Conservation (phyloP, 352 stramenopile genomes). For the Globisporangium parvum region DNA sequence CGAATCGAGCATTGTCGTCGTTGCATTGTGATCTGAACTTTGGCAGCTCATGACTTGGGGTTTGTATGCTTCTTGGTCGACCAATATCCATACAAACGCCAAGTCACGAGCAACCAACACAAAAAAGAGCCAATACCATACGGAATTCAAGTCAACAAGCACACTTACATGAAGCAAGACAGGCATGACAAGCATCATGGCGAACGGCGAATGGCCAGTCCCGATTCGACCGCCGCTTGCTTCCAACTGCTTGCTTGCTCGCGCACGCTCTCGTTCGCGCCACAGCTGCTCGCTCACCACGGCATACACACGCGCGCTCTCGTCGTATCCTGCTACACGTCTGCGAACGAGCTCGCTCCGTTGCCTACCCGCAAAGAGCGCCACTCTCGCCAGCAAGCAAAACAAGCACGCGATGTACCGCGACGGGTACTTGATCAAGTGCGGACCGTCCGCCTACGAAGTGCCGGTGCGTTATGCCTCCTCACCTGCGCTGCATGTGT, state of each 20-base stretch:
- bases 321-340: not conserved
- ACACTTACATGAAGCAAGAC: too few relatives aligned
- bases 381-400: not conserved
- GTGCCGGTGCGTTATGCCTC: slow-evolving; percentile 28
- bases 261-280: not conserved
- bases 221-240: not conserved
- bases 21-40: too few relatives aligned
- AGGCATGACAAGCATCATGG: too few relatives aligned
- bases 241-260: not conserved
- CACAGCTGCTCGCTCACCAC: not conserved
- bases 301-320: slow-evolving; percentile 5
- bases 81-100: too few relatives aligned
- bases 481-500: not conserved
- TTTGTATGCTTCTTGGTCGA: too few relatives aligned
- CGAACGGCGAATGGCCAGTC: not conserved
- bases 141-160: too few relatives aligned
- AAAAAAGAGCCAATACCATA: too few relatives aligned
- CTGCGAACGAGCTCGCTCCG: too few relatives aligned
- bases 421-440: slow-evolving; percentile 75
- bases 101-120: too few relatives aligned
- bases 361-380: too few relatives aligned
- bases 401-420: slow-evolving; percentile 48
- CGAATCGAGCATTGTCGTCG: too few relatives aligned
- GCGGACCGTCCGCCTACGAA: slow-evolving; percentile 39
- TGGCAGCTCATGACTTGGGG: too few relatives aligned